Conservation (phyloP, 2,329 filamentous ascomycete species). For the Arthrobotrys entomopaga region DNA sequence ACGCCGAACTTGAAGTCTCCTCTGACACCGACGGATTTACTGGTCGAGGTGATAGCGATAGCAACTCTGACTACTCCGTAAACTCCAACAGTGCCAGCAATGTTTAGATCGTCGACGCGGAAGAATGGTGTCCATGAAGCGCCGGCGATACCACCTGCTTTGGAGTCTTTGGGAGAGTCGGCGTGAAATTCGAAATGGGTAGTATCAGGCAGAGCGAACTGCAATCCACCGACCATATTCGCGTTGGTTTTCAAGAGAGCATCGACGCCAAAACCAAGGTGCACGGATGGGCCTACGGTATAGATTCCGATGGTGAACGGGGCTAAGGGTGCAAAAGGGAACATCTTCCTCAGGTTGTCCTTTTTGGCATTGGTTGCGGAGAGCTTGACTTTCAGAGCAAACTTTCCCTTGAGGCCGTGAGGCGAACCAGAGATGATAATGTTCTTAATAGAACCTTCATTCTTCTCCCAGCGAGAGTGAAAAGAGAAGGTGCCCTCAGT, state of each 20-base stretch:
- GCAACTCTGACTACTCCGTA: conserved; percentile 21
- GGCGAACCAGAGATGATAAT: conserved; percentile 3
- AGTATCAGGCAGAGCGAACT: conserved; percentile 24
- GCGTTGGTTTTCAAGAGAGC: conserved; percentile 17
- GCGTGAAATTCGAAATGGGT: conserved; percentile 21
- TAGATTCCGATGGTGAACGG: conserved; percentile 15
- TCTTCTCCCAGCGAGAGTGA: conserved; percentile 11
- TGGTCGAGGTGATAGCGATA: conserved; percentile 8
- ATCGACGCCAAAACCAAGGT: conserved; percentile 17
- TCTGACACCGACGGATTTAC: conserved; percentile 11
- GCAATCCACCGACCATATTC: conserved; percentile 15
- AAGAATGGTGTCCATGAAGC: conserved; percentile 12
- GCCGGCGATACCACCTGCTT: conserved; percentile 9
- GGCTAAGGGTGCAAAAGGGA: conserved; percentile 13
- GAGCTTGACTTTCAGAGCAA: conserved; percentile 2
- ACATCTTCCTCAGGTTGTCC: neutral
- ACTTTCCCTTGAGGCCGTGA: conserved; percentile 17
- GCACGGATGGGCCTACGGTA: conserved; percentile 16
- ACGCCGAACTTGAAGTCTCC: conserved; percentile 23
- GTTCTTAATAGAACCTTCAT: conserved; percentile 1
- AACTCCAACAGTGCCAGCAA: conserved; percentile 6
- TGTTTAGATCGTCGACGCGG: conserved; percentile 20
- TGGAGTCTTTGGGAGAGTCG: neutral
- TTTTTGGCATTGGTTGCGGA: neutral
- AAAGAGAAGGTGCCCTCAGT: conserved; percentile 15